Conservation (phyloP, 2,329 filamentous ascomycete species). For the Chaetothyriales sp. region DNA sequence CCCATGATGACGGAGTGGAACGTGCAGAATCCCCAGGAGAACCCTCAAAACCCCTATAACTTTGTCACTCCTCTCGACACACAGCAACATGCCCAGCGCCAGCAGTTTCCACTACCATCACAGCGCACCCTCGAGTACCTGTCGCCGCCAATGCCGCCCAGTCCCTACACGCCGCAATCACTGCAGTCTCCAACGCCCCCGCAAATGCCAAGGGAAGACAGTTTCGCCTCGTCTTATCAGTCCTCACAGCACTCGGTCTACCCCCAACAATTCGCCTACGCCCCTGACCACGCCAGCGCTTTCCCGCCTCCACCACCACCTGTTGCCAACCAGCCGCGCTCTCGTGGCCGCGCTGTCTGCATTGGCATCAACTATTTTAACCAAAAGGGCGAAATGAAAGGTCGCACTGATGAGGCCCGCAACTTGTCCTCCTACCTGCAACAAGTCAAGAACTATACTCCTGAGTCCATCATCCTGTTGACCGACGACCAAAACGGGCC, state of each 20-base stretch:
- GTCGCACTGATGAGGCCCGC: background rate
- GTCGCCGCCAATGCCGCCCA: background rate
- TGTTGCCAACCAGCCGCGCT: background rate
- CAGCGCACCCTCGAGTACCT: background rate
- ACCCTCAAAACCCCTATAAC: background rate
- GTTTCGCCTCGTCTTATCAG: background rate
- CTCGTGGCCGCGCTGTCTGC: background rate
- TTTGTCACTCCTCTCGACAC: background rate
- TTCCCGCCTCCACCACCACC: background rate
- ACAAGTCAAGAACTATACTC: background rate
- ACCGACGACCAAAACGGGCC: background rate
- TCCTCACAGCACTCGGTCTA: background rate
- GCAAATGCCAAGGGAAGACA: background rate
- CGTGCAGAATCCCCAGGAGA: background rate
- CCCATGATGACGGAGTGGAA: background rate
- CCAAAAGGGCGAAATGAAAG: constrained; percentile 1
- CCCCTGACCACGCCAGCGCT: background rate
- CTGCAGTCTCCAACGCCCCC: background rate
- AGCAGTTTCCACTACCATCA: background rate
- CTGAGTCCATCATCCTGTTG: background rate
- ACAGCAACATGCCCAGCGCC: background rate
- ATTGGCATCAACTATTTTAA: constrained; percentile 1
- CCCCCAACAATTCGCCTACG: background rate
- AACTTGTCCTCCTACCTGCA: background rate
- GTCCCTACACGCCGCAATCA: background rate